Conservation (phyloP, 1,284 basidiomycete genomes). For the Ganoderma meredithae region DNA sequence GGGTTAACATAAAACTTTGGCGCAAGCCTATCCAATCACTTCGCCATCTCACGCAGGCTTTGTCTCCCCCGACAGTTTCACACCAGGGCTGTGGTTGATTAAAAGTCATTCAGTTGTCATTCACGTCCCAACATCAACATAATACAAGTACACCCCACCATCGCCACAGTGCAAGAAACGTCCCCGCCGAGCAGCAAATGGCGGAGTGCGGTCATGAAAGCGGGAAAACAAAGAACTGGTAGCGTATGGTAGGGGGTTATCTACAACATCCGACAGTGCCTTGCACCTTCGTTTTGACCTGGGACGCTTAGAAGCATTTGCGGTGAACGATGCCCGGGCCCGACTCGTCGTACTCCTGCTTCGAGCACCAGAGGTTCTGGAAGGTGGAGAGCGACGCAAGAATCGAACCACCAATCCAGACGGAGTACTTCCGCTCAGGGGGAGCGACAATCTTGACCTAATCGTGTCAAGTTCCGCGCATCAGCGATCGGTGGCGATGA, state of each 20-base stretch:
- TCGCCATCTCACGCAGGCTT: constrained; percentile 5
- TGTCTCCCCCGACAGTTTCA: neutral
- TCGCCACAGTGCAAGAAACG: constrained; percentile 26
- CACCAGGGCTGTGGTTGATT: neutral
- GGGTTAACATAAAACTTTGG: neutral
- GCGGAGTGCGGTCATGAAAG: constrained; percentile 30
- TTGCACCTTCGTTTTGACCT: constrained; percentile 34
- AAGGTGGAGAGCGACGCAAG: constrained; percentile 95
- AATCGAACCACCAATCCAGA: constrained; percentile 99
- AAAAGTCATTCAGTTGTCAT: constrained; percentile 31
- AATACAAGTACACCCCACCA: constrained; percentile 34
- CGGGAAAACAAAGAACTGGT: constrained; percentile 33
- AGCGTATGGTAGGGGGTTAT: constrained; percentile 41
- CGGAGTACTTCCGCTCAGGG: constrained; percentile 93
- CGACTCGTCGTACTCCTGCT: constrained; percentile 92
- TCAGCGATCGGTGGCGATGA: constrained; percentile 13
- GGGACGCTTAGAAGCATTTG: constrained; percentile 48
- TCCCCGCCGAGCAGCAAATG: constrained; percentile 21
- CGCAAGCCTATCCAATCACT: neutral
- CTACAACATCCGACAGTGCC: constrained; percentile 39
- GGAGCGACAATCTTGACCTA: constrained; percentile 95
- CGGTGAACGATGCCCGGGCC: constrained; percentile 88
- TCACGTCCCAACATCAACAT: constrained; percentile 32
- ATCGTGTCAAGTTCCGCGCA: constrained; percentile 16
- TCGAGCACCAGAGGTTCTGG: constrained; percentile 94